phyloP scores from a whole-genome alignment of 345 rosid species.

The Eucalyptus shirleyi region DNA sequence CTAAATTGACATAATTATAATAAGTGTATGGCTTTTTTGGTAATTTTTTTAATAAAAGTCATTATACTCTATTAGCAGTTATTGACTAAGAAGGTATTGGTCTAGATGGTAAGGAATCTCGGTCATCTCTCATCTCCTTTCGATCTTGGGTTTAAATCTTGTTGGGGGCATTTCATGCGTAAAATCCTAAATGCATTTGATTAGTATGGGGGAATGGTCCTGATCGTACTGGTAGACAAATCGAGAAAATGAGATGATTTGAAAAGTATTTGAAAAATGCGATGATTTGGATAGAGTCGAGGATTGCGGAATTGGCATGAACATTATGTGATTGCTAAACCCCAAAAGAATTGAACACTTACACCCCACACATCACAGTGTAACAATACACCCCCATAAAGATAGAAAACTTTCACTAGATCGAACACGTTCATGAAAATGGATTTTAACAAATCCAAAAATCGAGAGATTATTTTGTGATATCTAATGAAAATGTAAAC shows the following conservation, averaged over 20 bases:
- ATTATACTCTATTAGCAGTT: too few relatives aligned
- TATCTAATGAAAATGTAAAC: background rate
- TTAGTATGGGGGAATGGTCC: too few relatives aligned
- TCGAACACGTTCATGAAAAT: background rate
- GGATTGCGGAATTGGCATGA: rapidly evolving
- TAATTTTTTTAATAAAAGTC: too few relatives aligned
- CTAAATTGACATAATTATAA: too few relatives aligned
- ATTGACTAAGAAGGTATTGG: background rate
- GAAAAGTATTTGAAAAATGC: too few relatives aligned
- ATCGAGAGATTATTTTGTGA: background rate
- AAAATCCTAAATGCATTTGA: background rate
- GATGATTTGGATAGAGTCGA: too few relatives aligned
- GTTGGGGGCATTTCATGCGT: background rate
- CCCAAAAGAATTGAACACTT: background rate
- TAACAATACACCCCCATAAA: rapidly evolving
- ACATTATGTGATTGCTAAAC: background rate
- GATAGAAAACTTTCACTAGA: background rate
- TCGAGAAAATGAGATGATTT: too few relatives aligned
- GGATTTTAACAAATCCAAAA: background rate
- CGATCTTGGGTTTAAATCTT: background rate
- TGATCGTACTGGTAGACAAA: rapidly evolving
- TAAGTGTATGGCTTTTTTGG: too few relatives aligned
- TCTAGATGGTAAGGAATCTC: background rate
- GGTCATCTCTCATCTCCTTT: background rate
- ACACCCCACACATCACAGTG: rapidly evolving